Conservation (phyloP, 225 moss, liverwort and hornwort genomes). For the Physcomitrellopsis africana region DNA sequence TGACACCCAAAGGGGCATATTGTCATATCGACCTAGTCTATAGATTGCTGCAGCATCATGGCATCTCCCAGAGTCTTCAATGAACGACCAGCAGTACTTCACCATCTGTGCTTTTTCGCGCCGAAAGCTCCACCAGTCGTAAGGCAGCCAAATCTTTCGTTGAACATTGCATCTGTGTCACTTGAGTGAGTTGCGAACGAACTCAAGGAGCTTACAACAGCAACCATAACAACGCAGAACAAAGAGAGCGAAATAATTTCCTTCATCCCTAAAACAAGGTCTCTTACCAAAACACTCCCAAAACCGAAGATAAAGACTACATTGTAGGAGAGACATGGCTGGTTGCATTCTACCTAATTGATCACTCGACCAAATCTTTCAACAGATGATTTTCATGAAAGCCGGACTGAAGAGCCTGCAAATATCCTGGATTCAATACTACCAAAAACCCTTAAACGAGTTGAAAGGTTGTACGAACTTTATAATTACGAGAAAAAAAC, state of each 20-base stretch:
- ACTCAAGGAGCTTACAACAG: not conserved
- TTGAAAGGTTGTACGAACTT: not conserved
- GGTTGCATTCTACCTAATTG: constrained; percentile 11
- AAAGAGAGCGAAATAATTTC: not conserved
- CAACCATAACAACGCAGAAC: not conserved
- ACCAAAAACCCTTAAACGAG: constrained; percentile 14
- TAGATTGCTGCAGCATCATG: too few species aligned
- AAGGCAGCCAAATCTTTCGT: constrained; percentile 6
- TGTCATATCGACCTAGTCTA: too few species aligned
- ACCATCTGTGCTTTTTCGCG: not conserved
- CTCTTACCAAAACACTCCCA: constrained; percentile 12
- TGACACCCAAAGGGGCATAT: too few species aligned
- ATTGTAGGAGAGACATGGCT: not conserved
- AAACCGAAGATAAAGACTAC: not conserved
- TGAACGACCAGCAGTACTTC: not conserved
- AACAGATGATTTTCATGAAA: constrained; percentile 6
- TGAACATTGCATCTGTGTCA: constrained; percentile 13
- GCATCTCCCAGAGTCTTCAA: not conserved
- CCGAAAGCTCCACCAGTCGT: constrained; percentile 4
- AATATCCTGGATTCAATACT: not conserved
- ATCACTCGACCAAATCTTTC: constrained; percentile 3
- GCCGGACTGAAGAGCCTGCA: constrained; percentile 7
- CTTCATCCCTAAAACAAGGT: not conserved
- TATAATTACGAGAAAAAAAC: not conserved
- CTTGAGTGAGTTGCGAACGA: constrained; percentile 18